phyloP scores from a whole-genome alignment of 495 filamentous ascomycete genomes.

The Penicillium crystallinum region DNA sequence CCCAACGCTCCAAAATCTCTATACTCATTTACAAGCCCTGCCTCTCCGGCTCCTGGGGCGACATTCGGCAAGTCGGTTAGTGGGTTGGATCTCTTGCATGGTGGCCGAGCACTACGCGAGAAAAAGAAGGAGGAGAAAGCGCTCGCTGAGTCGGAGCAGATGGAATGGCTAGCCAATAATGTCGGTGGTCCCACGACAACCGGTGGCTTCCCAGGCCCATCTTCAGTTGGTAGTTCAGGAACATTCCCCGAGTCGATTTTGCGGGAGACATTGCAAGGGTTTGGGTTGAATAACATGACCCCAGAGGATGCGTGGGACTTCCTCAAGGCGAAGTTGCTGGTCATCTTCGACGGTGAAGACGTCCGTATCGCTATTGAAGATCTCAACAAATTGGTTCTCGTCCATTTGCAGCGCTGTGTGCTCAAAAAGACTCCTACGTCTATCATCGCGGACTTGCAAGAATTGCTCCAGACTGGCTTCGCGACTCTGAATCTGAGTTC shows the following conservation, averaged over 20 bases:
- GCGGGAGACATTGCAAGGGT: constrained; percentile 48
- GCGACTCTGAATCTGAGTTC: constrained; percentile 71
- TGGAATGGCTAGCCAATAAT: constrained; percentile 41
- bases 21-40: constrained; percentile 67
- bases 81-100: constrained; percentile 81
- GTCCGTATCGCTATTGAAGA: constrained; percentile 88
- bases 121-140: constrained; percentile 85
- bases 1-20: constrained; percentile 79
- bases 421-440: constrained; percentile 59
- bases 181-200: constrained; percentile 18
- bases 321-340: constrained; percentile 81
- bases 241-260: constrained; percentile 29
- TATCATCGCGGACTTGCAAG: constrained; percentile 74
- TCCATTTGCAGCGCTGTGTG: constrained; percentile 75
- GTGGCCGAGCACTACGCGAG: constrained; percentile 75
- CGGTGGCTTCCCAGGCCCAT: constrained; percentile 34
- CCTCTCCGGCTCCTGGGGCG: constrained; percentile 63
- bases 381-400: constrained; percentile 80
- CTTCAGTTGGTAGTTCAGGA: constrained; percentile 30
- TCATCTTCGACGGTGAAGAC: constrained; percentile 91
- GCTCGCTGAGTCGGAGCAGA: constrained; percentile 36
- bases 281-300: constrained; percentile 75
- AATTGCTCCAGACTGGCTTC: constrained; percentile 79
- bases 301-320: constrained; percentile 94
- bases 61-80: constrained; percentile 73